Evolutionary conservation across 176 grass and related monocot species (phyloP).

Genomic region (Oryza brachyantha): DNA sequence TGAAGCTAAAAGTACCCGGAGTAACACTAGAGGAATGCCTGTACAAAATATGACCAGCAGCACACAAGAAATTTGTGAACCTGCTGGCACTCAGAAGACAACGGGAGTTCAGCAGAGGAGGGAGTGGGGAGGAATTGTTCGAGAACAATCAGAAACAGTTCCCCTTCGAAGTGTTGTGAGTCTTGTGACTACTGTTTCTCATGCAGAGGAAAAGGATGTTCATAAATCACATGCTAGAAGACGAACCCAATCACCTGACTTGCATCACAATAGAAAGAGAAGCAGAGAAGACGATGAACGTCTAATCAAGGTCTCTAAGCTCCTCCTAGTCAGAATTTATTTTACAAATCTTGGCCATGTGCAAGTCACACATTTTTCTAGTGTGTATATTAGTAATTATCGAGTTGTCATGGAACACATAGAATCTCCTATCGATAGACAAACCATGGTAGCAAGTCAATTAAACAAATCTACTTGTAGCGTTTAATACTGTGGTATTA

Average conservation of each 20-base stretch:
- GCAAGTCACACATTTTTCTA: background rate
- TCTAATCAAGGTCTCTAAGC: slow-evolving; percentile 49
- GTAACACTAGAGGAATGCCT: slow-evolving; percentile 33
- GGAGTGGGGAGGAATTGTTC: slow-evolving; percentile 50
- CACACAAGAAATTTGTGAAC: slow-evolving; percentile 17
- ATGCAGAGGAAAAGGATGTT: slow-evolving; percentile 41
- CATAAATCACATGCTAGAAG: slow-evolving; percentile 33
- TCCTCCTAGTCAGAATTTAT: background rate
- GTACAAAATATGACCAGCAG: slow-evolving; percentile 24
- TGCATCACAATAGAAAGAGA: slow-evolving; percentile 50
- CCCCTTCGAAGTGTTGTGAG: slow-evolving; percentile 84
- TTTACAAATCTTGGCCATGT: slow-evolving; percentile 14
- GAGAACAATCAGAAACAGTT: slow-evolving; percentile 42
- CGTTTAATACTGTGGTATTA: background rate
- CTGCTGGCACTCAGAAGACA: slow-evolving; percentile 44
- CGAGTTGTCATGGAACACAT: slow-evolving; percentile 3
- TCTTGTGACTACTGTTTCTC: slow-evolving; percentile 59
- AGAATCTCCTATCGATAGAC: background rate
- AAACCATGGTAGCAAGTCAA: background rate
- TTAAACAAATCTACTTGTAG: background rate
- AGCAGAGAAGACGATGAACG: slow-evolving; percentile 44
- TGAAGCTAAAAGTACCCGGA: slow-evolving; percentile 21
- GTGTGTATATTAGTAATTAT: background rate
- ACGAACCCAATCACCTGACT: slow-evolving; percentile 32
- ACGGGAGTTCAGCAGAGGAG: slow-evolving; percentile 42